Conservation (phyloP, 352 stramenopile genomes). For the Phytophthora kernoviae region DNA sequence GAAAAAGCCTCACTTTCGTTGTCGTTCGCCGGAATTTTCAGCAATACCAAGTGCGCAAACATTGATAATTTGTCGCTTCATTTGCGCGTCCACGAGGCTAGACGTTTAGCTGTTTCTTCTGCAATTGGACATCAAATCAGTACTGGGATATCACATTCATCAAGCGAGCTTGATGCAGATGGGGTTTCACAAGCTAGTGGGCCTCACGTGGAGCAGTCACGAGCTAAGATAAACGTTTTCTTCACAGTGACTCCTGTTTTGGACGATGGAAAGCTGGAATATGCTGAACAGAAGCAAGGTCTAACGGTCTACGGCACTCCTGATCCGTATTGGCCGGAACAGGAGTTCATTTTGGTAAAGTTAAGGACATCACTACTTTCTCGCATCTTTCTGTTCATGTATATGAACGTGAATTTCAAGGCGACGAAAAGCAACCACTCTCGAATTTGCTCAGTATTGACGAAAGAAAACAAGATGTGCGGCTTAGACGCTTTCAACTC, state of each 20-base stretch:
- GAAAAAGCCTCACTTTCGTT: conserved; percentile 67
- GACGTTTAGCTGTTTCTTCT: conserved; percentile 41
- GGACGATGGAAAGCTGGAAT: conserved; percentile 41
- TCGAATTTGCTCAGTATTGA: conserved; percentile 37
- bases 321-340: conserved; percentile 61
- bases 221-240: conserved; percentile 52
- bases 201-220: conserved; percentile 10
- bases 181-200: conserved; percentile 4
- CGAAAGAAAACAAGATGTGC: conserved; percentile 36
- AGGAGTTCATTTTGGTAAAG: conserved; percentile 73
- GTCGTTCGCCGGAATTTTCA: conserved; percentile 75
- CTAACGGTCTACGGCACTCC: conserved; percentile 69
- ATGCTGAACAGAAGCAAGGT: conserved; percentile 57
- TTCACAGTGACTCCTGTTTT: conserved; percentile 73
- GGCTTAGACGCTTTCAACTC: conserved; percentile 54
- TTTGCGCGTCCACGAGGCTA: conserved; percentile 47
- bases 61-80: conserved; percentile 48
- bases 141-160: background rate
- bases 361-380: conserved; percentile 50
- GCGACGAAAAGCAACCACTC: conserved; percentile 36
- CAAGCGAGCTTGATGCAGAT: conserved; percentile 5
- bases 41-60: conserved; percentile 30
- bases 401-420: conserved; percentile 59
- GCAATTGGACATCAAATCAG: conserved; percentile 2
- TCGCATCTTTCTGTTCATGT: conserved; percentile 75